Evolutionary conservation across 305 asterid genomes (phyloP).

Genomic region (Stenogyne calaminthoides): DNA sequence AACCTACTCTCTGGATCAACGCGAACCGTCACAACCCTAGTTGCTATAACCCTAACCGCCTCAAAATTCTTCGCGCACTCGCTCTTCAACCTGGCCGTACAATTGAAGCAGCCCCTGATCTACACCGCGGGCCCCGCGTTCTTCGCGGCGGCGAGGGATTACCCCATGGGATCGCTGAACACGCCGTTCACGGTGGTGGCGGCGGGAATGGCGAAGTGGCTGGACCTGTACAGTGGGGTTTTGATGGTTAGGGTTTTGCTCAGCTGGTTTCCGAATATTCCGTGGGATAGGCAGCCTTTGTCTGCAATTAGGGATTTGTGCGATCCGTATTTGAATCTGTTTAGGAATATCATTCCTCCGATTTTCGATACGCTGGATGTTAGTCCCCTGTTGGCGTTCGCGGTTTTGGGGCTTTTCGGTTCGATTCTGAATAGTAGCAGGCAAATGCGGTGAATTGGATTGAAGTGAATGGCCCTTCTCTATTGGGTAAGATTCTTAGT

Average conservation of each 20-base stretch:
- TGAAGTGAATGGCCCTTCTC: not conserved
- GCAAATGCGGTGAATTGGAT: constrained; percentile 26
- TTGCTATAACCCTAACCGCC: constrained; percentile 50
- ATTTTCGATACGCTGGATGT: constrained; percentile 74
- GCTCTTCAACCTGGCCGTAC: constrained; percentile 40
- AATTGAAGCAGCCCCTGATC: constrained; percentile 47
- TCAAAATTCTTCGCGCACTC: constrained; percentile 49
- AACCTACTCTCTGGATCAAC: constrained; percentile 62
- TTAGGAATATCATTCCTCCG: constrained; percentile 86
- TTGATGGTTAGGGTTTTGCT: constrained; percentile 82
- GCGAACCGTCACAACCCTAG: constrained; percentile 64
- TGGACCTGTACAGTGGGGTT: constrained; percentile 82
- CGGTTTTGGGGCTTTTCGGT: constrained; percentile 72
- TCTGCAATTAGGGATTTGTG: constrained; percentile 87
- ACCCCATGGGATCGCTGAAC: constrained; percentile 46
- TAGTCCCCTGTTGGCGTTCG: constrained; percentile 79
- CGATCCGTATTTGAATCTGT: constrained; percentile 90
- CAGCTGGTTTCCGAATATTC: constrained; percentile 96
- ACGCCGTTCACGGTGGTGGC: constrained; percentile 90
- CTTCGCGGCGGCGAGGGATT: constrained; percentile 65
- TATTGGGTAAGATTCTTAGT: constrained; percentile 19
- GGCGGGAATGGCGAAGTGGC: constrained; percentile 88
- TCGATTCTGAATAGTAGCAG: constrained; percentile 64
- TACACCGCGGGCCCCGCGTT: constrained; percentile 61
- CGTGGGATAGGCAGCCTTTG: constrained; percentile 91